Conservation (phyloP, 2,329 filamentous ascomycete species). For the Ophiocordyceps camponoti-rufipedis region DNA sequence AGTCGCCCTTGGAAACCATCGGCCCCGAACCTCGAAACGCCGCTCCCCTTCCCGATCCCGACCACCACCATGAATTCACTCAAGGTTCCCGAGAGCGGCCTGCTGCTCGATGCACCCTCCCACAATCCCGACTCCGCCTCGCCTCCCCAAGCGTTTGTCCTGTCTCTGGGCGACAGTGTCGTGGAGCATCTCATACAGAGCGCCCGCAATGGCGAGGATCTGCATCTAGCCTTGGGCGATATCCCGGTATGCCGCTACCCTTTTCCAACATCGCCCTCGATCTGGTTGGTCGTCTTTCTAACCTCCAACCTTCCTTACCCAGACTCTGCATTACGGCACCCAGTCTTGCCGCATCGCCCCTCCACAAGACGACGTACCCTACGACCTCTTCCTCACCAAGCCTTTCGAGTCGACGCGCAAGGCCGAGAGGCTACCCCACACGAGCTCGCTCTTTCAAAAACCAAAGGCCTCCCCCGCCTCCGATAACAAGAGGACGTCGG, state of each 20-base stretch:
- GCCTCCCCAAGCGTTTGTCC: slow-evolving; percentile 36
- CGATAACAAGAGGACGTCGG: slow-evolving; percentile 6
- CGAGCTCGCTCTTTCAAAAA: slow-evolving; percentile 30
- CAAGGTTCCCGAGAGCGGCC: slow-evolving; percentile 36
- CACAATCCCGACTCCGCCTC: slow-evolving; percentile 20
- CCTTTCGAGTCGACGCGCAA: slow-evolving; percentile 26
- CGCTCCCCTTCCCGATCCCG: neutral
- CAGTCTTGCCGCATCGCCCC: slow-evolving; percentile 27
- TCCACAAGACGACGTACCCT: slow-evolving; percentile 25
- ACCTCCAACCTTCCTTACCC: neutral
- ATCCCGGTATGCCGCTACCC: slow-evolving; percentile 27
- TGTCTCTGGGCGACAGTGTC: slow-evolving; percentile 37
- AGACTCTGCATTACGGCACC: slow-evolving; percentile 37
- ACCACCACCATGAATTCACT: slow-evolving; percentile 30
- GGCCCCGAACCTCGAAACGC: neutral
- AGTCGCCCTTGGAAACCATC: neutral
- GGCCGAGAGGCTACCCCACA: slow-evolving; percentile 30
- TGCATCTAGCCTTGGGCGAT: slow-evolving; percentile 38
- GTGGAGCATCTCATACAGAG: slow-evolving; percentile 46
- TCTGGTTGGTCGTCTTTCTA: neutral
- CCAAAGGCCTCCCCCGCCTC: slow-evolving; percentile 9
- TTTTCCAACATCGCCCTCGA: neutral
- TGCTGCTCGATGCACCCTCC: slow-evolving; percentile 35
- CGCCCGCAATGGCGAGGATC: slow-evolving; percentile 34
- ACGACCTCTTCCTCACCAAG: slow-evolving; percentile 38